Conservation (phyloP, 148 eudicot species). For the Chenopodium berlandieri region DNA sequence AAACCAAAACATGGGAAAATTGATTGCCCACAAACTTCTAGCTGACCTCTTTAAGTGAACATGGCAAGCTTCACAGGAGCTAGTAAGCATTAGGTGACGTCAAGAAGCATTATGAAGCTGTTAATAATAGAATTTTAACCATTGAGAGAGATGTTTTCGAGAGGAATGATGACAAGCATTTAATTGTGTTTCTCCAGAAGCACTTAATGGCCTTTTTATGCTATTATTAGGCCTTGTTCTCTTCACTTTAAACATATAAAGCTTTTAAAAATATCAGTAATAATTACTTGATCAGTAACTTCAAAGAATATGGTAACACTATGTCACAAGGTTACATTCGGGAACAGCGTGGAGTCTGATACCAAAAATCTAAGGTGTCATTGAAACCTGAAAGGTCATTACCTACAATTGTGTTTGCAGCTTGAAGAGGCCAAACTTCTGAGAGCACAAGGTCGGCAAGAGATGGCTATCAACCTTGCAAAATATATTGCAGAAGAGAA, state of each 20-base stretch:
- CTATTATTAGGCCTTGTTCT: no score
- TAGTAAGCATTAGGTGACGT: background rate
- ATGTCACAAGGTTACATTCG: background rate
- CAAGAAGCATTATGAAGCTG: background rate
- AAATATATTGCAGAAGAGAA: slow-evolving; percentile 66
- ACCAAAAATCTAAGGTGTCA: background rate
- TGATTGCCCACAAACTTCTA: background rate
- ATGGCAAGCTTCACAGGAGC: background rate
- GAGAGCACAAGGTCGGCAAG: slow-evolving; percentile 88
- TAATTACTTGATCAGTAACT: no score
- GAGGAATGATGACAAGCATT: background rate
- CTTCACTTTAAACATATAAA: no score
- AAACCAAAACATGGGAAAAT: background rate
- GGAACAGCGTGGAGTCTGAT: background rate
- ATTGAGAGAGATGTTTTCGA: background rate
- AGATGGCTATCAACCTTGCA: slow-evolving; percentile 94
- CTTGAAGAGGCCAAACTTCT: slow-evolving; percentile 97
- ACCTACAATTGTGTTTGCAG: slow-evolving; percentile 35
- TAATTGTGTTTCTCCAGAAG: no score
- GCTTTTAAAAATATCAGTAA: no score
- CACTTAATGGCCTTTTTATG: no score
- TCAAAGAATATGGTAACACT: background rate
- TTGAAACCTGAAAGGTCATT: background rate
- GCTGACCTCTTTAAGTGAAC: background rate
- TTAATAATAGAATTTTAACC: background rate